Base-by-base conservation (phyloP, 371 early-diverging fungal genomes). In the Globomyces sp. region DNA sequence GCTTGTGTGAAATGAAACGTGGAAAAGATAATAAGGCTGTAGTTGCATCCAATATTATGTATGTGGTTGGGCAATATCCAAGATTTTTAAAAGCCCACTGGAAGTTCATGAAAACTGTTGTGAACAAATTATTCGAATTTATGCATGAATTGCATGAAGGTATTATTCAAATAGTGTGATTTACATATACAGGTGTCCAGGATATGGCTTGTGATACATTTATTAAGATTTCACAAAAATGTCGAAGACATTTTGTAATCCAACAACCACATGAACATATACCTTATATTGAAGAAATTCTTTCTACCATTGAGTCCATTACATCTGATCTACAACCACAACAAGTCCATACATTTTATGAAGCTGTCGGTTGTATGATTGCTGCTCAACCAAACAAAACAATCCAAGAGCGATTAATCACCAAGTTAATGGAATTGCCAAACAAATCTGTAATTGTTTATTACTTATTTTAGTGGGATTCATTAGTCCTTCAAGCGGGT, bases 181-280 rank as follows among this genome's bases (percentile, higher is more conserved):
- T n/a, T 58, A 43, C 44, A 34, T 64, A 85, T 83, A 24, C 24
- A 24, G 24, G 99, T 82, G 98, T 99, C 24, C 97, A 98, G 76
- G 99, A 99, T 77, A 99, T 99, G 99, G 99, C 99, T 36, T 99
- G 99, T 79, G 99, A 99, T 77, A 99, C 99, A 1, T 99, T 99
- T 77, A 94, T 96, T 69, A 98, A 95, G 75, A 99, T 99, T 73
- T 85, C 96, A 11, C 93, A 96, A 73, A 97, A 97, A 74, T 97
- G 98, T 80, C 90, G 90, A 51, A 87, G 92, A 36, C 96, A 99
- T 72, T 98, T 99, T 84, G 90, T 96, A 39, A 72, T 82, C 48
- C 92, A 92, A 76, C 95, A 95, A 75, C 77, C 85, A 6, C 91
- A 90, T 39, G 98, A 97, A 75, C 67, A 78, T 6, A 76, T 76